Evolutionary conservation across 2,329 filamentous ascomycete genomes (phyloP).

Genomic region (Penicillium thymicola): DNA sequence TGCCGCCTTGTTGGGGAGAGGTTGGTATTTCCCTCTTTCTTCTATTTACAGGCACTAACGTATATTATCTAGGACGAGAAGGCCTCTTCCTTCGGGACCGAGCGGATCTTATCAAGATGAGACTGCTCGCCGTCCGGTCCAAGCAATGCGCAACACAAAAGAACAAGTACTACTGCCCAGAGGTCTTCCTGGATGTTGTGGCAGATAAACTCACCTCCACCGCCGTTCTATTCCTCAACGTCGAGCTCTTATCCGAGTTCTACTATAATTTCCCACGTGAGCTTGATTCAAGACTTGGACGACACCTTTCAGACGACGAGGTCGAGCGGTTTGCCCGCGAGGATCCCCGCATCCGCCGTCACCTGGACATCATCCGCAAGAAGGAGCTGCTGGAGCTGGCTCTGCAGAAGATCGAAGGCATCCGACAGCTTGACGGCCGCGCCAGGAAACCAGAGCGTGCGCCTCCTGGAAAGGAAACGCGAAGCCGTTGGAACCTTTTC

Average conservation of each 20-base stretch:
- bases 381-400: constrained; percentile 94
- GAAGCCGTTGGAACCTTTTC: constrained; percentile 45
- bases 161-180: constrained; percentile 96
- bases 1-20: constrained; percentile 75
- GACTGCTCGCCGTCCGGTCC: constrained; percentile 80
- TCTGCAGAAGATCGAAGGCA: constrained; percentile 89
- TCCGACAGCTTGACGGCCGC: constrained; percentile 76
- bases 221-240: constrained; percentile 93
- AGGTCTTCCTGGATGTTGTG: constrained; percentile 96
- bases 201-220: constrained; percentile 93
- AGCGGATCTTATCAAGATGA: constrained; percentile 84
- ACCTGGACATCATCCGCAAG: constrained; percentile 85
- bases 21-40: constrained; percentile 47
- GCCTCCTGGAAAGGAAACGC: constrained; percentile 35
- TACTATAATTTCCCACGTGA: constrained; percentile 97
- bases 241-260: constrained; percentile 93
- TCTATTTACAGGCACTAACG: background rate
- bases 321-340: constrained; percentile 89
- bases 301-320: constrained; percentile 72
- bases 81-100: constrained; percentile 92
- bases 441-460: constrained; percentile 48
- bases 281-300: constrained; percentile 79
- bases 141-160: constrained; percentile 79
- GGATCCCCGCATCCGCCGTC: constrained; percentile 82
- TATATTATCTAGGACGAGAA: constrained; percentile 66